Conservation (phyloP, 2,329 filamentous ascomycete genomes). For the Coccinonectria pachysandricola region DNA sequence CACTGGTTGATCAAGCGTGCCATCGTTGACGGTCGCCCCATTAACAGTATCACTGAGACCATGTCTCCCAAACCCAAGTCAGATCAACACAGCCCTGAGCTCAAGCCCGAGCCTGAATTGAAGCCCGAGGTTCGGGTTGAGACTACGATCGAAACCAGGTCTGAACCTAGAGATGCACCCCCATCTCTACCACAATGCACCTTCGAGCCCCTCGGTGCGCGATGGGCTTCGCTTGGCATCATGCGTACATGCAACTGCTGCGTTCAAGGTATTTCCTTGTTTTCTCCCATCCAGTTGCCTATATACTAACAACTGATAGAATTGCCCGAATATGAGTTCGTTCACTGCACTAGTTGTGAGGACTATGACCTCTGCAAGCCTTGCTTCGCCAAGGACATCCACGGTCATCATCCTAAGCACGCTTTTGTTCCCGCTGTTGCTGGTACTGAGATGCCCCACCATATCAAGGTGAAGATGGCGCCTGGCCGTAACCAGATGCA, state of each 20-base stretch:
- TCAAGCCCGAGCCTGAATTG: conserved; percentile 10
- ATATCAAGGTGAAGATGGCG: conserved; percentile 58
- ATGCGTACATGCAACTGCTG: conserved; percentile 63
- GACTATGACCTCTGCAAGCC: conserved; percentile 86
- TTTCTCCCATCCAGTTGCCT: too few species aligned
- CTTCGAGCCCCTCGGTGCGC: conserved; percentile 11
- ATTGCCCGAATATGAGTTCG: conserved; percentile 66
- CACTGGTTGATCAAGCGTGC: conserved; percentile 95
- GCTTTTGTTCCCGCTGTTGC: conserved; percentile 60
- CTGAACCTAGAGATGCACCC: conserved; percentile 11
- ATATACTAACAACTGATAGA: conserved; percentile 32
- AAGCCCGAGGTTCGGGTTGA: conserved; percentile 15
- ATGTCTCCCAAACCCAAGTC: conserved; percentile 53
- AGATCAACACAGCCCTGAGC: conserved; percentile 10
- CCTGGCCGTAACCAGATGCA: conserved; percentile 76
- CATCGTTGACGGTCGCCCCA: conserved; percentile 66
- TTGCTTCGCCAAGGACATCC: conserved; percentile 66
- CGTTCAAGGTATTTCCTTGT: conserved; percentile 30
- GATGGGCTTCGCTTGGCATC: conserved; percentile 13
- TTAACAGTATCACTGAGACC: conserved; percentile 77
- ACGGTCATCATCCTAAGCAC: conserved; percentile 88
- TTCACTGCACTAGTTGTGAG: conserved; percentile 75
- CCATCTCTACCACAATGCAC: conserved; percentile 10
- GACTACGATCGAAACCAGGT: conserved; percentile 10
- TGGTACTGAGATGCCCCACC: conserved; percentile 48